These are phyloP conservation scores for Colletotrichum nymphaeae DNA, from an alignment of 2,329 filamentous ascomycete genomes.

Conservation along the genomic window DNA sequence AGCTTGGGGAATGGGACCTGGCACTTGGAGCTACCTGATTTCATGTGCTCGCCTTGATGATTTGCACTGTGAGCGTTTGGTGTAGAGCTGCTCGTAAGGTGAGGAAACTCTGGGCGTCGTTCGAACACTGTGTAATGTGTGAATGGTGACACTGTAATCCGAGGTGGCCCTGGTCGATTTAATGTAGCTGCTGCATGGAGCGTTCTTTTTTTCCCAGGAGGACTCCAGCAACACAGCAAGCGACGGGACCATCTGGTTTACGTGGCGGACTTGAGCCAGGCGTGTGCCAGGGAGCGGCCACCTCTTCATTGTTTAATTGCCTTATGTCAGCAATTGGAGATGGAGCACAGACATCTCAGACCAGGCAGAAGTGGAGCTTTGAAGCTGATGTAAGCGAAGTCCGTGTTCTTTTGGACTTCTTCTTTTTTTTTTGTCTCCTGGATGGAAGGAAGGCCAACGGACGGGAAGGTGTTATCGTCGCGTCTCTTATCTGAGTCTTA, in stretches of 20 bases:
- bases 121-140: slow-evolving; percentile 5
- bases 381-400: background rate
- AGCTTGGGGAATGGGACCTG: background rate
- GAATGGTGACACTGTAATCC: background rate
- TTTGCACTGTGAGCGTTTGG: background rate
- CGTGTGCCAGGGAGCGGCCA: background rate
- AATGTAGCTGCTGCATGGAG: slow-evolving; percentile 25
- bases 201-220: background rate
- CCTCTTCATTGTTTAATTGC: background rate
- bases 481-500: background rate
- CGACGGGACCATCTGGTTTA: slow-evolving; percentile 19
- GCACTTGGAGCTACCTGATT: background rate
- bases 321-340: slow-evolving; percentile 14
- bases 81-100: background rate
- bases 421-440: background rate
- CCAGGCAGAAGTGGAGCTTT: background rate
- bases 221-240: background rate
- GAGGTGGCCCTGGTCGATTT: background rate
- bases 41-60: background rate
- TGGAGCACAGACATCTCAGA: background rate
- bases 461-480: background rate
- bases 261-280: slow-evolving; percentile 17
- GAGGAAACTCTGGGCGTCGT: background rate
- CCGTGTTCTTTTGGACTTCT: background rate
- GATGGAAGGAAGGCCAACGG: too few relatives aligned